Evolutionary conservation across 768 basidiomycete genomes (phyloP), one percentile per base, ranked within the genome.

Genomic region (Hericium coralloides): DNA sequence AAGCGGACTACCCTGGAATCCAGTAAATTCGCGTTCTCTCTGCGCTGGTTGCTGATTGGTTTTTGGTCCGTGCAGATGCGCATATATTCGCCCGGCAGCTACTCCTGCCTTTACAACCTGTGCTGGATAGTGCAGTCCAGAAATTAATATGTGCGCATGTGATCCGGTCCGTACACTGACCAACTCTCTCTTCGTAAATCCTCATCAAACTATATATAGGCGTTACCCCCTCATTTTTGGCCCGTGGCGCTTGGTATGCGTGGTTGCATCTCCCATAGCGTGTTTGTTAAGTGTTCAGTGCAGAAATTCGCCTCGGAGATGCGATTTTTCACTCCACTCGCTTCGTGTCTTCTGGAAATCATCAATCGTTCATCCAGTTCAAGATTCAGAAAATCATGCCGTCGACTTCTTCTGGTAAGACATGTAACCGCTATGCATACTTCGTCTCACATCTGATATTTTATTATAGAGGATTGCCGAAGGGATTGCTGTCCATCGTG

Each of bases 211-310:
- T 37, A 47, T 49, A 43, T 36, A 38, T 62, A 91, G 89, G 64
- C 82, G 83, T 2, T 89, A 90, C 70, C 89, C 89, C 20, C 73
- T 89, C 39, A 79, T 90, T 56, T 92, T 91, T 66, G 89, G 89
- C 2, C 68, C 74, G 25, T 83, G 83, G 82, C 74, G 76, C 65
- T 76, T 77, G 73, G 88, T 85, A 72, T 55, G 68, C 59, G 53
- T 49, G 58, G 51, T 49, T 49, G 47, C 47, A 17, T 45, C 22
- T 23, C 2, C 26, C 41, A 25, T 52, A 48, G 25, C 17, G 25
- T 38, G 47, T 23, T 26, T 45, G 47, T 38, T n/a, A n/a, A 43
- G 31, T 56, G 45, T n/a, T 38, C 38, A 12, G 15, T 45, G 52
- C 64, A 89, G 85, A 81, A 80, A 73, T 73, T 86, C 37, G 78